phyloP scores from a whole-genome alignment of 2,329 filamentous ascomycete genomes.

The Huntiella decipiens region DNA sequence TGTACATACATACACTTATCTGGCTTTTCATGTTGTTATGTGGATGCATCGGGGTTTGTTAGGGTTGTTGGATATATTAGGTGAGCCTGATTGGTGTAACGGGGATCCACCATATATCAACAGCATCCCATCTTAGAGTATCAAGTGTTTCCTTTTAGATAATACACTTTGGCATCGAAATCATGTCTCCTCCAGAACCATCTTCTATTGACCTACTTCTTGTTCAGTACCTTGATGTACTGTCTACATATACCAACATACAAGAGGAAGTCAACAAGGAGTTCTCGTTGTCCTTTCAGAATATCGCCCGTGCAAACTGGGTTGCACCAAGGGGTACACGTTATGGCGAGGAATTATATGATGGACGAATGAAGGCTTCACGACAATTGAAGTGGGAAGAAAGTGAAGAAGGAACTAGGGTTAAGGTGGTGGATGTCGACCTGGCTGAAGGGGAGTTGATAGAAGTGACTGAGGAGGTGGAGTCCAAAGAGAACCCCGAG shows the following conservation, averaged over 20 bases:
- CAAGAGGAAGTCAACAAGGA: slow-evolving; percentile 32
- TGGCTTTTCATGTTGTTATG: too few relatives aligned
- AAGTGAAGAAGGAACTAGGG: slow-evolving; percentile 3
- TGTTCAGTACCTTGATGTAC: slow-evolving; percentile 42
- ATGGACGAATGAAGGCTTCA: slow-evolving; percentile 50
- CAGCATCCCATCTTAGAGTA: not conserved
- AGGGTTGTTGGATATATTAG: too few relatives aligned
- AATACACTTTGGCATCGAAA: not conserved
- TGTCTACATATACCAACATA: slow-evolving; percentile 48
- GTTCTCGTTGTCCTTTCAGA: slow-evolving; percentile 36
- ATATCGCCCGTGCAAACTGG: slow-evolving; percentile 60
- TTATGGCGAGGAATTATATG: slow-evolving; percentile 54
- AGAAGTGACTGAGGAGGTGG: slow-evolving; percentile 11
- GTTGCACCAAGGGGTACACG: slow-evolving; percentile 40
- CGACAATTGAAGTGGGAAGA: slow-evolving; percentile 20
- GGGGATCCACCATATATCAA: not conserved
- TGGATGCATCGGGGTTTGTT: too few relatives aligned
- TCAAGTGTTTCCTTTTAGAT: not conserved
- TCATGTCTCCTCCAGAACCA: slow-evolving; percentile 12
- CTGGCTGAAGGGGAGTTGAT: slow-evolving; percentile 9
- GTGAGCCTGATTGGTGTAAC: too few relatives aligned
- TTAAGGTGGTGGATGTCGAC: not conserved
- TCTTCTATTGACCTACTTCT: slow-evolving; percentile 40
- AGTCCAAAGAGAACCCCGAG: slow-evolving; percentile 1
- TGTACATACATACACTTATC: too few relatives aligned